Conservation (phyloP, 306 rosid species). For the Ceratonia siliqua region DNA sequence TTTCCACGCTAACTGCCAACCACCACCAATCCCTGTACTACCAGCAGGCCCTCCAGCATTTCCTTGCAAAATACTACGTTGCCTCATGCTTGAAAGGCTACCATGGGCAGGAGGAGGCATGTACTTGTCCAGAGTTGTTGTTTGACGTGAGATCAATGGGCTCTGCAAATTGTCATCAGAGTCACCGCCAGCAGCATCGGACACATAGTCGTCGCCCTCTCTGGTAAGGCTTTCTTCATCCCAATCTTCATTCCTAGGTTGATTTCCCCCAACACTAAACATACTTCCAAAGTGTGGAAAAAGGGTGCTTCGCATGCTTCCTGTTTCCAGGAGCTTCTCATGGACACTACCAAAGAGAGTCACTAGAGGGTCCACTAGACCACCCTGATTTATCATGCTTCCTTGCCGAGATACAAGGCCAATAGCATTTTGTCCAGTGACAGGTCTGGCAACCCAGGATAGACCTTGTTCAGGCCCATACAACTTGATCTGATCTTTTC, state of each 20-base stretch:
- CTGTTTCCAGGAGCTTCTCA: conserved; percentile 73
- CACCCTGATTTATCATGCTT: conserved; percentile 66
- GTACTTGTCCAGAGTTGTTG: conserved; percentile 82
- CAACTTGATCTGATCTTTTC: conserved; percentile 64
- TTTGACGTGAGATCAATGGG: conserved; percentile 86
- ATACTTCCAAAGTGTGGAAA: conserved; percentile 97
- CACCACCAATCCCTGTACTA: conserved; percentile 89
- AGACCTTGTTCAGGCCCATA: conserved; percentile 83
- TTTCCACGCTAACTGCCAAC: conserved; percentile 98
- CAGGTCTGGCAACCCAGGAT: conserved; percentile 93
- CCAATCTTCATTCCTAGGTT: conserved; percentile 81
- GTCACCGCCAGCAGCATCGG: conserved; percentile 65
- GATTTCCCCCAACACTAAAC: conserved; percentile 92
- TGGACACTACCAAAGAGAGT: conserved; percentile 92
- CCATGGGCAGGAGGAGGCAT: conserved; percentile 62
- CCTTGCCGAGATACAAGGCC: conserved; percentile 75
- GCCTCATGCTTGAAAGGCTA: conserved; percentile 65
- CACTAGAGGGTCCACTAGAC: conserved; percentile 85
- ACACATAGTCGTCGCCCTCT: conserved; percentile 78
- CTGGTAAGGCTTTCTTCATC: conserved; percentile 87
- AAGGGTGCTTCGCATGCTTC: conserved; percentile 89
- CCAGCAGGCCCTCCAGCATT: conserved; percentile 64
- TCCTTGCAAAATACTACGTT: conserved; percentile 60
- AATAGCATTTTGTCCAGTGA: conserved; percentile 58
- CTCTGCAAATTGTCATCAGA: conserved; percentile 81